phyloP scores from a whole-genome alignment of 2,329 filamentous ascomycete genomes.

The Hortaea sp. region DNA sequence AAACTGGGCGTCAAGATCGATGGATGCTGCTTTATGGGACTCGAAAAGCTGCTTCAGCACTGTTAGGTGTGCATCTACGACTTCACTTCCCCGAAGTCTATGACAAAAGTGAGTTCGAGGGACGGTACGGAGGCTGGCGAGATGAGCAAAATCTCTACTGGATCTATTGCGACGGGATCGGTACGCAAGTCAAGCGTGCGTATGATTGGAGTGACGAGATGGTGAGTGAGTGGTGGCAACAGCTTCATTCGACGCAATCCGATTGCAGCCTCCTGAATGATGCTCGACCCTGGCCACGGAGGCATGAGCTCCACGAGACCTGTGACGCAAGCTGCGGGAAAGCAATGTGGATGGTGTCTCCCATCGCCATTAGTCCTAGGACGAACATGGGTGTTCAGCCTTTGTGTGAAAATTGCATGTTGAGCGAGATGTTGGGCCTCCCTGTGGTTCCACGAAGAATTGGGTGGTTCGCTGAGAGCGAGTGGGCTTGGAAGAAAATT shows the following conservation, averaged over 20 bases:
- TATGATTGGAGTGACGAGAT: neutral
- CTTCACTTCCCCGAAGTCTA: neutral
- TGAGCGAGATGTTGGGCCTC: neutral
- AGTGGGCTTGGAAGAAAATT: neutral
- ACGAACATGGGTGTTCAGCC: neutral
- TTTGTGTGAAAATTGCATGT: neutral
- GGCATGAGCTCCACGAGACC: no score
- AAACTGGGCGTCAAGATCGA: neutral
- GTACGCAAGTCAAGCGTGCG: neutral
- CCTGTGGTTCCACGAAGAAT: neutral
- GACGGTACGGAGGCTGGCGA: neutral
- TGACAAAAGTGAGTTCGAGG: neutral
- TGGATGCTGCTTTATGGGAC: neutral
- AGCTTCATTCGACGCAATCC: neutral
- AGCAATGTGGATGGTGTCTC: neutral
- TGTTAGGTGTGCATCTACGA: neutral
- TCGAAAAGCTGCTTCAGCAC: neutral
- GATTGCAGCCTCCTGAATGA: neutral
- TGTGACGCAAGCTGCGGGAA: neutral
- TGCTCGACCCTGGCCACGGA: neutral
- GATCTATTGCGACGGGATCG: neutral
- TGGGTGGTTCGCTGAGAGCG: neutral
- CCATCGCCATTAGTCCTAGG: neutral
- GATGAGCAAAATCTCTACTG: neutral
- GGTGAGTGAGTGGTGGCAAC: neutral